Conservation (phyloP, 768 basidiomycete genomes). For the Amanita brunnescens region DNA sequence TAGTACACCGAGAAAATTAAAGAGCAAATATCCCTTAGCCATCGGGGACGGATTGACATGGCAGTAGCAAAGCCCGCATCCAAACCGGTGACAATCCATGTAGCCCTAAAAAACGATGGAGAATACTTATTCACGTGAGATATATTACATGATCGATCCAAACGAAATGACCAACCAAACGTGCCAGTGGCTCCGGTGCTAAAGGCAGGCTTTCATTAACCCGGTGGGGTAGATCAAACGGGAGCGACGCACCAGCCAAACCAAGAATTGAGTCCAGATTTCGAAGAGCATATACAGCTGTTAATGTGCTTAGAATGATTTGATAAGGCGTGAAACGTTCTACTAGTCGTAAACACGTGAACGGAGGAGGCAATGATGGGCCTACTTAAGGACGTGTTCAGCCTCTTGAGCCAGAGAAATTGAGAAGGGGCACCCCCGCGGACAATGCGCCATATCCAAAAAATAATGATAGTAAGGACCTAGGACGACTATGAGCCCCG, state of each 20-base stretch:
- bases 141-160: neutral
- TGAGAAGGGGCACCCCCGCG: constrained; percentile 60
- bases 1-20: constrained; percentile 86
- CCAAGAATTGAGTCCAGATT: constrained; percentile 85
- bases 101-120: constrained; percentile 89
- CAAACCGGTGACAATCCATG: constrained; percentile 90
- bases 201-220: constrained; percentile 3
- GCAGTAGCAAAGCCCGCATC: constrained; percentile 97
- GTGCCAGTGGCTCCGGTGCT: constrained; percentile 92
- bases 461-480: constrained; percentile 86
- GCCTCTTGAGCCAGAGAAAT: constrained; percentile 50
- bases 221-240: neutral
- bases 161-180: constrained; percentile 48
- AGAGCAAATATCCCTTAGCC: constrained; percentile 83
- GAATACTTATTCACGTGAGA: constrained; percentile 53
- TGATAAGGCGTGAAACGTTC: constrained; percentile 95
- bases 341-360: constrained; percentile 20
- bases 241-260: constrained; percentile 51
- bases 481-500: constrained; percentile 22
- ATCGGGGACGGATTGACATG: constrained; percentile 85
- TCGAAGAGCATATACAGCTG: constrained; percentile 71
- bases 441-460: constrained; percentile 82
- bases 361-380: constrained; percentile 4
- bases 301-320: constrained; percentile 78
- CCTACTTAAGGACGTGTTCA: constrained; percentile 57